Percentiles rank a stretch among this genome's conserved stretches.
phyloP scores from a whole-genome alignment of 2,329 filamentous ascomycete species.

The Diaporthe sp. region DNA sequence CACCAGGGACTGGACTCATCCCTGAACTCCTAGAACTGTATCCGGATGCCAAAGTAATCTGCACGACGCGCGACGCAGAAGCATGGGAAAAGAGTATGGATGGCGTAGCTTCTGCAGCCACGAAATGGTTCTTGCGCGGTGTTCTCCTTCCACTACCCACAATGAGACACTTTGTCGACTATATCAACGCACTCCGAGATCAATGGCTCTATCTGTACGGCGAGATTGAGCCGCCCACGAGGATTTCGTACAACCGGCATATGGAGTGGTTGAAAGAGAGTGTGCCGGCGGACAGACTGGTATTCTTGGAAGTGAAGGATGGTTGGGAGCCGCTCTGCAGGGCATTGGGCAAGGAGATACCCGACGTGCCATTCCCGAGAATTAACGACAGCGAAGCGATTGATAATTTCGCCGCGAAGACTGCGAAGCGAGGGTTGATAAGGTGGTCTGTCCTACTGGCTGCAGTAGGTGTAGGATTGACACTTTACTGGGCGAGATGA shows the following conservation, averaged over 20 bases:
- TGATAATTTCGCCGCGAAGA: constrained; percentile 5
- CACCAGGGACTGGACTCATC: constrained; percentile 56
- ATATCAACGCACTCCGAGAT: constrained; percentile 43
- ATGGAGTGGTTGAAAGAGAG: constrained; percentile 38
- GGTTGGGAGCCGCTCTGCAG: constrained; percentile 56
- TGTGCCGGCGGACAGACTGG: constrained; percentile 48
- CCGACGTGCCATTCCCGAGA: constrained; percentile 50
- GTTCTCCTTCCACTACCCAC: constrained; percentile 50
- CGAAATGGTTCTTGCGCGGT: constrained; percentile 50
- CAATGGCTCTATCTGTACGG: constrained; percentile 46
- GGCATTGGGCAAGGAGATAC: constrained; percentile 52
- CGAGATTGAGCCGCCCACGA: constrained; percentile 42
- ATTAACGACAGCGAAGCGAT: constrained; percentile 45
- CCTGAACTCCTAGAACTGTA: constrained; percentile 62
- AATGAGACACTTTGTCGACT: constrained; percentile 48
- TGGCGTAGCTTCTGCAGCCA: constrained; percentile 49
- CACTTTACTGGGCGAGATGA: neutral
- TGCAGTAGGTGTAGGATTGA: neutral
- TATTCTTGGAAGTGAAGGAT: constrained; percentile 53
- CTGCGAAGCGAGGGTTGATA: neutral
- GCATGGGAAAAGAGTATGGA: constrained; percentile 55
- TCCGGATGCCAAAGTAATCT: constrained; percentile 62
- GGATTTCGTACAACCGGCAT: constrained; percentile 35
- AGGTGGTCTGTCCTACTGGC: constrained; percentile 6
- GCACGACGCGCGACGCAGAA: constrained; percentile 53